Base-by-base conservation (phyloP, 495 filamentous ascomycete genomes). In the Recurvomyces mirabilis region DNA sequence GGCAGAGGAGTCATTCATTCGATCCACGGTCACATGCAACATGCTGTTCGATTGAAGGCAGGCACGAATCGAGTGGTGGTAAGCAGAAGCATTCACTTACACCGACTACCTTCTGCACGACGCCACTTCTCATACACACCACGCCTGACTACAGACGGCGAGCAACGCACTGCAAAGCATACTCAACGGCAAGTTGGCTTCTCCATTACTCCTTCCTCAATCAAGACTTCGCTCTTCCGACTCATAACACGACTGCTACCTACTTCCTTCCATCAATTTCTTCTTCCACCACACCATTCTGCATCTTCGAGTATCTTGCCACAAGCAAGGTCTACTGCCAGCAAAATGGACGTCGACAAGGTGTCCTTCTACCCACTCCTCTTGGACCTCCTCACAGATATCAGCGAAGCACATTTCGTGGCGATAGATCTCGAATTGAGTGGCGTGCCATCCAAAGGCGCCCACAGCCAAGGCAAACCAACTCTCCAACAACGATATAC, bases 351-450 rank as follows among this genome's bases (percentile, higher is more conserved):
- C 28, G 54, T 89, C 43, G 66, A 72, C 42, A 53, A 53, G 9
- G 38, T 48, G 12, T 71, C 68, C 9, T 88, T 83, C 55, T 59
- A 60, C 26, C 58, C 60, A 29, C 57, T 70, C 13, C 63, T 89
- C 2, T 71, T 81, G 0, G 58, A 60, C 14, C 69, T 89, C 15
- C 57, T 88, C 5, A 54, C 70, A 7, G 66, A 71, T 14, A 73
- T 89, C 24, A 63, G 71, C 14, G 62, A 71, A 14, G 69, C 81
- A 17, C 65, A 68, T 20, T 88, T 84, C 53, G 77, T 91, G 2
- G 58, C 79, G 0, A 57, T 91, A 29, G 86, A 91, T 52, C 65
- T 87, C 18, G 86, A 93, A 57, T 72, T 91, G 50, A 83, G 78
- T 3, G 85, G 85, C 0, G 78, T 93, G 34, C 45, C 60, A 15